Base-by-base conservation (phyloP, 352 stramenopile species). In the Phytophthora ramorum region DNA sequence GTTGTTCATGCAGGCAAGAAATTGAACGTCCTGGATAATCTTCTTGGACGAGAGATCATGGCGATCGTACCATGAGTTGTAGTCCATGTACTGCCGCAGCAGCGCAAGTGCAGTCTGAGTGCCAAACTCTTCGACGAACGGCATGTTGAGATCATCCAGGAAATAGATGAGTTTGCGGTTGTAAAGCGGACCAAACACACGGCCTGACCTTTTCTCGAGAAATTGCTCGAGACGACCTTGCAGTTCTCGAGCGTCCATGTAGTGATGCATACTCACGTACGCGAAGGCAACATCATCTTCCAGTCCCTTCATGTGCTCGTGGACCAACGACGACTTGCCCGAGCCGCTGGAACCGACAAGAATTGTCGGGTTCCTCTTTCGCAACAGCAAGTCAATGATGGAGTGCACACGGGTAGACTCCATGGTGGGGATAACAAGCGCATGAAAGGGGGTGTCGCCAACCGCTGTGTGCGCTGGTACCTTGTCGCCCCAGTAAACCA, bases 91-190 rank as follows among this genome's bases (percentile, higher is more conserved):
- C 66, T 97, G 93, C 2, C 93, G 79, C 35, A 98, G 53, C 14
- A 98, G 70, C 0, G 90, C 92, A 7, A 97, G 79, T 0, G 93
- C 79, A 0, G 93, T 97, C 54, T 98, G 94, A 2, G 92, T 97
- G 7, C 91, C 92, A 59, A 97, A 98, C 32, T 80, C 66, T 57
- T 98, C 92, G 0, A 91, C 73, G 19, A 78, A 81, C 2, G 92
- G 89, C 88, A 97, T 95, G 61, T 97, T 97, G 13, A 97, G 53
- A 52, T 98, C 91, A 59, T 97, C 91, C 1, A 98, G 64, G 45
- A 97, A 98, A 52, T 96, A 97, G 10, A 97, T 70, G 0, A 97
- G 71, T 7, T 79, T 84, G 16, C 86, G 90, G 50, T 92, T 91
- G 50, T 85, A 80, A 9, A 90, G 73, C 5, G 92, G 92, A 0